These are phyloP conservation scores for Fragaria vesca DNA, from an alignment of 306 rosid genomes.

Conservation along the genomic window DNA sequence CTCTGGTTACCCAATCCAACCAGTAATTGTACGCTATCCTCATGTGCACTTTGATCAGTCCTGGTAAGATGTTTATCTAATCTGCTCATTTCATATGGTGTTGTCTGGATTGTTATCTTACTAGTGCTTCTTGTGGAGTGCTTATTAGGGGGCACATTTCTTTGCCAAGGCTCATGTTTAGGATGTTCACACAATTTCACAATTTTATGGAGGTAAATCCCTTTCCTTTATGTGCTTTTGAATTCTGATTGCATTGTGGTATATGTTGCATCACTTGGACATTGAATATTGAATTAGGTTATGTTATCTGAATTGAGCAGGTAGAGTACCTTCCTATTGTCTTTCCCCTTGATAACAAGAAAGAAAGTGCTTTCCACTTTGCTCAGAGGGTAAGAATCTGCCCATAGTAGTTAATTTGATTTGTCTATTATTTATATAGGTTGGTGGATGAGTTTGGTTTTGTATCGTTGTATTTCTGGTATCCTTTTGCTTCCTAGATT, in stretches of 20 bases:
- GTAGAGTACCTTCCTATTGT: slow-evolving; percentile 94
- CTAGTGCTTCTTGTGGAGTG: slow-evolving; percentile 20
- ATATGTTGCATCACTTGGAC: slow-evolving; percentile 8
- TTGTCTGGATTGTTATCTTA: slow-evolving; percentile 25
- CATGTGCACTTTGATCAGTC: slow-evolving; percentile 98
- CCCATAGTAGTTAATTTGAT: not conserved
- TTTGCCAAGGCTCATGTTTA: slow-evolving; percentile 74
- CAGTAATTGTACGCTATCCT: slow-evolving; percentile 88
- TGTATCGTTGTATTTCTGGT: slow-evolving; percentile 7
- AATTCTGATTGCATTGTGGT: not conserved
- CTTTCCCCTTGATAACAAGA: slow-evolving; percentile 56
- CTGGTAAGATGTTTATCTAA: slow-evolving; percentile 56
- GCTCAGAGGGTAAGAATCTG: slow-evolving; percentile 70
- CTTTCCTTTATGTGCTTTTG: not conserved
- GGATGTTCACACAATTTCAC: slow-evolving; percentile 98
- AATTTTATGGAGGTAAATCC: slow-evolving; percentile 82
- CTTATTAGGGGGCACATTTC: slow-evolving; percentile 77
- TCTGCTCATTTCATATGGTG: slow-evolving; percentile 22
- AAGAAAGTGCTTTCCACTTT: slow-evolving; percentile 71
- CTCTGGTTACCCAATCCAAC: slow-evolving; percentile 83
- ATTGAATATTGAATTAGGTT: slow-evolving; percentile 17
- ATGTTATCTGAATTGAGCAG: slow-evolving; percentile 47
- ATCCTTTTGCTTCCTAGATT: slow-evolving; percentile 3
- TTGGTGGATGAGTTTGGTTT: not conserved
- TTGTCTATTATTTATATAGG: not conserved